Base-by-base conservation (phyloP, 2,329 filamentous ascomycete genomes). In the Fusarium metavorans region DNA sequence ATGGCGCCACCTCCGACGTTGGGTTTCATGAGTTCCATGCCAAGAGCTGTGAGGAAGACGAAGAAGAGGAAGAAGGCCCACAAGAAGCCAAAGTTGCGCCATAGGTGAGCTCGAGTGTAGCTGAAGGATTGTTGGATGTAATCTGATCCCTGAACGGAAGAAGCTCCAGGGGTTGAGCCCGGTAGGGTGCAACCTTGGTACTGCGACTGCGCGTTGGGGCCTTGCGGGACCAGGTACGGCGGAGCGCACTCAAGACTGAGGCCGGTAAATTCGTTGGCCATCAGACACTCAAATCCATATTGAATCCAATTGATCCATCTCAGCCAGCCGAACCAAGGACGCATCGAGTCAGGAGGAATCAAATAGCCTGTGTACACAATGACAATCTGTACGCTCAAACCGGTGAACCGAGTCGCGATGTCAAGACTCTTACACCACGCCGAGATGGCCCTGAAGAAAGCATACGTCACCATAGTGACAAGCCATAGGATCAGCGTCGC, bases 71-170 rank as follows among this genome's bases (percentile, higher is more conserved):
- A 89, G 74, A 94, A 97, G 0, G 92, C 94, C 75, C 95, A 91
- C 2, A 97, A 83, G 5, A 95, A 91, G 35, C 92, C 94, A 77
- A 94, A 95, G 80, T 96, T 95, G 5, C 94, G 90, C 92, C 92
- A 94, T 9, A 92, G 83, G 75, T 94, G 88, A 1, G 84, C 82
- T 2, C 87, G 83, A 6, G 82, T 84, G 78, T 93, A 94, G 3
- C 83, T 80, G 73, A 89, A 92, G 5, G 82, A 80, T 81, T 85
- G 10, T 82, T 81, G 25, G 76, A 94, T 84, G 61, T 92, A 94
- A 0, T 82, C 83, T 16, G 87, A 84, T 0, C 92, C 92, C 0
- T 83, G 77, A 6, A 94, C 88, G 2, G 79, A 77, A 0, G 78
- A 82, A 0, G 81, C 78, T 1, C 91, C 87, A 16, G 77, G 78